Conservation (phyloP, 140 eudicot species). For the Bidens hawaiensis region DNA sequence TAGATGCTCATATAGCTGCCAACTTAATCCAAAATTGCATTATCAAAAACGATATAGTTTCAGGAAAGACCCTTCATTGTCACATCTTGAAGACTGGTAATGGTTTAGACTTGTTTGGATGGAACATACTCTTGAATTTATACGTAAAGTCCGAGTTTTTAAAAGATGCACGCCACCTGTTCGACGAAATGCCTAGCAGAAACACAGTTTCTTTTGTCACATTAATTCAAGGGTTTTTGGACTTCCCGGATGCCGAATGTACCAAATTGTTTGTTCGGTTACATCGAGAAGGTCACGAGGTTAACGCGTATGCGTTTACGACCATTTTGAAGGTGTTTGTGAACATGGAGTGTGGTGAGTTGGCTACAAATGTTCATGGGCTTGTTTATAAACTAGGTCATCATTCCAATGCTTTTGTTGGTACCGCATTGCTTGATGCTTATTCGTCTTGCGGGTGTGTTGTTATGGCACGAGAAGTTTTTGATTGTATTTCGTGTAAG, state of each 20-base stretch:
- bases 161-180: constrained; percentile 53
- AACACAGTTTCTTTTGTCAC: constrained; percentile 72
- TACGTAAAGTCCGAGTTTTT: constrained; percentile 38
- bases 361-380: constrained; percentile 49
- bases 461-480: constrained; percentile 44
- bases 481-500: constrained; percentile 47
- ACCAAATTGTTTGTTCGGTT: constrained; percentile 48
- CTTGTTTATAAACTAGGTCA: constrained; percentile 57
- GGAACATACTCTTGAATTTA: constrained; percentile 61
- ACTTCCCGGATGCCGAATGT: constrained; percentile 29
- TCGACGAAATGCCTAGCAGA: constrained; percentile 63
- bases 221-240: constrained; percentile 53
- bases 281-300: constrained; percentile 80
- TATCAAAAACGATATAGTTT: constrained; percentile 17
- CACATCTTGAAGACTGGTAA: constrained; percentile 50
- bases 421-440: constrained; percentile 78
- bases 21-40: constrained; percentile 47
- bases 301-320: constrained; percentile 71
- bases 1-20: constrained; percentile 43
- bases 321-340: constrained; percentile 71
- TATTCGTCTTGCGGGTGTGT: constrained; percentile 62
- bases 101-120: constrained; percentile 74
- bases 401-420: constrained; percentile 63
- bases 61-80: constrained; percentile 57
- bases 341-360: constrained; percentile 50